Evolutionary conservation across 805 yeast species (phyloP).

Genomic region (Vanderwaltozyma verrucispora): DNA sequence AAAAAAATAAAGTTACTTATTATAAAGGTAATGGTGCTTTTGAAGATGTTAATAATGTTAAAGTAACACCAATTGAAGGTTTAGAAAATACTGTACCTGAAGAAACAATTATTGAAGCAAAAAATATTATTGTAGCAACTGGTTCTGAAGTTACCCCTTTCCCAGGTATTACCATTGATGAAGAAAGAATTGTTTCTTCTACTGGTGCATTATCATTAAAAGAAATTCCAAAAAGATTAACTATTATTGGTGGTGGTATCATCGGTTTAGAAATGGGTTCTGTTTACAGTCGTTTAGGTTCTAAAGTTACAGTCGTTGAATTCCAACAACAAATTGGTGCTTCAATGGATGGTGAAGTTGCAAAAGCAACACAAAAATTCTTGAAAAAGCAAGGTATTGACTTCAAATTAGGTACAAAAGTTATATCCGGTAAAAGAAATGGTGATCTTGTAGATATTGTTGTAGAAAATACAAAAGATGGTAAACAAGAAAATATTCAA

Average conservation of each 20-base stretch:
- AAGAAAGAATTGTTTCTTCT: constrained; percentile 91
- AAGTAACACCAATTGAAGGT: constrained; percentile 82
- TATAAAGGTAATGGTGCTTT: constrained; percentile 90
- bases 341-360: constrained; percentile 94
- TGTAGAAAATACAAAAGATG: constrained; percentile 81
- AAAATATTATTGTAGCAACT: constrained; percentile 89
- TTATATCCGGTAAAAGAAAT: constrained; percentile 71
- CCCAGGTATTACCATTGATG: constrained; percentile 96
- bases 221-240: constrained; percentile 85
- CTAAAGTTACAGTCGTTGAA: constrained; percentile 92
- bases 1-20: constrained; percentile 90
- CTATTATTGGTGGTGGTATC: constrained; percentile 98
- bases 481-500: constrained; percentile 66
- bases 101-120: constrained; percentile 60
- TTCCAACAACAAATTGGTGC: constrained; percentile 90
- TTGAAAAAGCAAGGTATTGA: constrained; percentile 91
- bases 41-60: constrained; percentile 64
- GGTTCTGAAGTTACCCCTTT: constrained; percentile 98
- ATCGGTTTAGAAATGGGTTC: constrained; percentile 99
- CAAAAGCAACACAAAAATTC: constrained; percentile 82
- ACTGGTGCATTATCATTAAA: constrained; percentile 81
- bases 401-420: constrained; percentile 89
- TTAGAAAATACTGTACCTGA: constrained; percentile 56
- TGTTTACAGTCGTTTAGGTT: constrained; percentile 89
- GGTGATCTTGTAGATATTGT: constrained; percentile 84